phyloP scores from a whole-genome alignment of 164 flowering plant species.

The Aristolochia fimbriata region DNA sequence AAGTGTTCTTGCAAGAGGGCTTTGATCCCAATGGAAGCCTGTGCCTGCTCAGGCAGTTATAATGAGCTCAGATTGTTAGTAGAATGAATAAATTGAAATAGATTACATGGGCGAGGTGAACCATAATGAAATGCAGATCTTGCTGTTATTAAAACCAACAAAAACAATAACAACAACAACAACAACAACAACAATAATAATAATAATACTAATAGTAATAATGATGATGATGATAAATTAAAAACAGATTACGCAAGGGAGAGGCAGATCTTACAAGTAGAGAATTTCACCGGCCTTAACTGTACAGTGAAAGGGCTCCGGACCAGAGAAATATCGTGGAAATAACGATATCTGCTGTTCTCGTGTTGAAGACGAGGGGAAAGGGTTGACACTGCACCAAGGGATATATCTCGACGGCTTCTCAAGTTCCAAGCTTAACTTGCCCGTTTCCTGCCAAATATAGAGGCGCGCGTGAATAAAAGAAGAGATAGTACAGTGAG shows the following conservation, averaged over 20 bases:
- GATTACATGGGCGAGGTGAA: too few relatives aligned
- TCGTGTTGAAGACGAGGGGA: conserved; percentile 33
- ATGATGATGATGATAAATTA: too few relatives aligned
- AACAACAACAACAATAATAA: too few relatives aligned
- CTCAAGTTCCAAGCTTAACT: conserved; percentile 61
- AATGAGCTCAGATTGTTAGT: too few relatives aligned
- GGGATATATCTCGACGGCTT: conserved; percentile 64
- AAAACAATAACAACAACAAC: too few relatives aligned
- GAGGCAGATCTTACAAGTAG: conserved; percentile 52
- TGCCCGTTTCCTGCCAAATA: conserved; percentile 37
- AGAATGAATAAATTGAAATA: too few relatives aligned
- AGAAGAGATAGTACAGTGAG: not conserved
- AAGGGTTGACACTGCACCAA: conserved; percentile 93
- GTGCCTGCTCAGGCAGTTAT: too few relatives aligned
- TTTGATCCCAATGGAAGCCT: too few relatives aligned
- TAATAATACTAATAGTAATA: too few relatives aligned
- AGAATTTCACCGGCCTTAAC: conserved; percentile 92
- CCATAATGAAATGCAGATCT: too few relatives aligned
- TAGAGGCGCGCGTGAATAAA: not conserved
- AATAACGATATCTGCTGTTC: conserved; percentile 35
- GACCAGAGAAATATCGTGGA: conserved; percentile 78
- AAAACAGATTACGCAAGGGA: not conserved
- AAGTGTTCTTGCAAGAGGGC: too few relatives aligned
- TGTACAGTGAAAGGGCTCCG: conserved; percentile 71
- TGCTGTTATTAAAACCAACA: too few relatives aligned